phyloP scores from a whole-genome alignment of 768 basidiomycete species.

The Tylopilus balloui region DNA sequence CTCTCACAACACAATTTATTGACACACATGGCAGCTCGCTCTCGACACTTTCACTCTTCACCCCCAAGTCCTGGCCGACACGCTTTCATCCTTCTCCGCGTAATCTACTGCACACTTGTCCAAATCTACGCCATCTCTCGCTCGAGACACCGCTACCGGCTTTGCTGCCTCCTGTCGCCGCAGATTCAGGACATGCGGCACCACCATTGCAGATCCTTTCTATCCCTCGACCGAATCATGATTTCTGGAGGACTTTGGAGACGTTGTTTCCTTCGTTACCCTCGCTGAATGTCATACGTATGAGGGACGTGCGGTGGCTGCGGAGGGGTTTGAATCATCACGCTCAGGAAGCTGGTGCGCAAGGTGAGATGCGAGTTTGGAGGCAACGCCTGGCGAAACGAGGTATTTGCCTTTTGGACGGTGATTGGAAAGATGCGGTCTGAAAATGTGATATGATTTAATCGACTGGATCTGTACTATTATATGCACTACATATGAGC shows the following conservation, averaged over 20 bases:
- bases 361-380: conserved; percentile 80
- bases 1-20: conserved; percentile 58
- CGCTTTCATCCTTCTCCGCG: conserved; percentile 51
- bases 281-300: conserved; percentile 50
- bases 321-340: conserved; percentile 57
- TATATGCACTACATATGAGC: conserved; percentile 2
- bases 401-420: conserved; percentile 62
- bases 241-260: conserved; percentile 56
- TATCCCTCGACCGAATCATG: conserved; percentile 64
- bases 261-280: conserved; percentile 53
- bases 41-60: conserved; percentile 59
- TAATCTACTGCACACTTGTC: conserved; percentile 45
- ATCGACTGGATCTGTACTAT: conserved; percentile 8
- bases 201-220: conserved; percentile 58
- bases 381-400: conserved; percentile 52
- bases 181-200: conserved; percentile 28
- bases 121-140: conserved; percentile 63
- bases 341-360: conserved; percentile 71
- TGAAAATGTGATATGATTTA: conserved; percentile 9
- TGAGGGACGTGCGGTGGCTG: conserved; percentile 71
- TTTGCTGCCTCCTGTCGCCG: conserved; percentile 32
- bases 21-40: conserved; percentile 52
- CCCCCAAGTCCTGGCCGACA: conserved; percentile 68
- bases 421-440: conserved; percentile 57
- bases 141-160: conserved; percentile 65